Evolutionary conservation across 441 rosid species (phyloP).

Genomic region (Erodium trifolium): DNA sequence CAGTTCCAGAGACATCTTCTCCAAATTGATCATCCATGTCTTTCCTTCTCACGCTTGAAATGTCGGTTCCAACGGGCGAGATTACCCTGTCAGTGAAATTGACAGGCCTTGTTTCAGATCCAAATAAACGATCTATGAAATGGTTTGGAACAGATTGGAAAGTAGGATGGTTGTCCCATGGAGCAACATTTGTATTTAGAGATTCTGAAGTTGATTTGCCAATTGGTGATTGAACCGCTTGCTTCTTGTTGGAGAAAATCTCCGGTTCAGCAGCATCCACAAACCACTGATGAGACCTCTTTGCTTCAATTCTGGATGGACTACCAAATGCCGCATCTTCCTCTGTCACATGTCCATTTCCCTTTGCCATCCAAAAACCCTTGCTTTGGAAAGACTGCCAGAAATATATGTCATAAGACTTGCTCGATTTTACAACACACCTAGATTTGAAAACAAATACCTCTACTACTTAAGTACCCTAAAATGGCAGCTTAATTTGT

Average conservation of each 20-base stretch:
- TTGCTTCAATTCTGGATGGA: conserved; percentile 37
- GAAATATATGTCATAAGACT: conserved; percentile 14
- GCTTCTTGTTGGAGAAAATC: conserved; percentile 48
- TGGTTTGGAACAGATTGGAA: conserved; percentile 44
- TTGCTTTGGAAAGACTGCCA: conserved; percentile 48
- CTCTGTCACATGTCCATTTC: conserved; percentile 31
- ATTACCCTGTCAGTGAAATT: conserved; percentile 43
- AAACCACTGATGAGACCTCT: conserved; percentile 59
- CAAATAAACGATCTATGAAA: conserved; percentile 40
- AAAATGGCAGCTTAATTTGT: background rate
- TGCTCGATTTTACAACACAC: background rate
- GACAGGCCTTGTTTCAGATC: conserved; percentile 42
- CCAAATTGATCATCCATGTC: conserved; percentile 34
- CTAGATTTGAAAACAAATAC: background rate
- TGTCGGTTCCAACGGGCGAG: conserved; percentile 32
- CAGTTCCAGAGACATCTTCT: conserved; percentile 30
- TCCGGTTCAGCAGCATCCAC: conserved; percentile 39
- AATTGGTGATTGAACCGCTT: conserved; percentile 37
- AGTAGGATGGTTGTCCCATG: conserved; percentile 45
- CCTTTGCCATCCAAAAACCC: conserved; percentile 48
- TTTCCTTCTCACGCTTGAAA: conserved; percentile 31
- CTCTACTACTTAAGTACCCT: background rate
- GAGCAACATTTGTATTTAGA: conserved; percentile 26
- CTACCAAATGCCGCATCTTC: conserved; percentile 39
- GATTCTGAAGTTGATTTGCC: conserved; percentile 31